These are phyloP conservation scores for Picea mariana DNA, from an alignment of 83 land plant species.

Conservation along the genomic window DNA sequence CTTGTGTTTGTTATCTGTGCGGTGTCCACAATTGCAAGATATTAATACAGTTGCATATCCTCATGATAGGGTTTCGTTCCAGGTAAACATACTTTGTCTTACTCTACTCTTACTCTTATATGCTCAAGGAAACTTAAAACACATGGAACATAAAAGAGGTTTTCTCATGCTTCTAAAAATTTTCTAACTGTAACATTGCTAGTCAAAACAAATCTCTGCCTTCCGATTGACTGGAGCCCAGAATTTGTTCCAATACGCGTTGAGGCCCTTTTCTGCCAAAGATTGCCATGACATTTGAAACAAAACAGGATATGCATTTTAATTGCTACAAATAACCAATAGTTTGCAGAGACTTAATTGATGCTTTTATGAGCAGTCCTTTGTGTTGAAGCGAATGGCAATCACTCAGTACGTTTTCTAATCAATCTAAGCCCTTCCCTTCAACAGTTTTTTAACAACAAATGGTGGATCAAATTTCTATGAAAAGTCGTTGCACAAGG, in stretches of 20 bases:
- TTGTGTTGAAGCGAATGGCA: background rate
- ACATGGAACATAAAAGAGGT: background rate
- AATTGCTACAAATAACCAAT: background rate
- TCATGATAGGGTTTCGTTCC: no score
- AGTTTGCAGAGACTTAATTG: background rate
- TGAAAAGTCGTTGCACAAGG: background rate
- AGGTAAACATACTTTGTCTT: no score
- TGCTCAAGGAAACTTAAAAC: background rate
- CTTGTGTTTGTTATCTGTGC: no score
- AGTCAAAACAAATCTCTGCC: slow-evolving; percentile 10
- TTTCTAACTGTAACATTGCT: background rate
- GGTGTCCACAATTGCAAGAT: no score
- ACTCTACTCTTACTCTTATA: no score
- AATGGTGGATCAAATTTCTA: background rate
- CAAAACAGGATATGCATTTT: background rate
- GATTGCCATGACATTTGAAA: background rate
- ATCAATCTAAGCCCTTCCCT: background rate
- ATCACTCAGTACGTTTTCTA: background rate
- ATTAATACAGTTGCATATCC: no score
- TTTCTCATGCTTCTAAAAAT: background rate
- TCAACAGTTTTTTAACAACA: background rate
- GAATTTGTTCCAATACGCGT: background rate
- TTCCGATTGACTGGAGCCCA: background rate
- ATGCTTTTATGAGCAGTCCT: background rate
- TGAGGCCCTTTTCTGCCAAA: background rate